These are phyloP conservation scores for Nicotiana attenuata DNA, from an alignment of 257 asterid species.

Conservation along the genomic window DNA sequence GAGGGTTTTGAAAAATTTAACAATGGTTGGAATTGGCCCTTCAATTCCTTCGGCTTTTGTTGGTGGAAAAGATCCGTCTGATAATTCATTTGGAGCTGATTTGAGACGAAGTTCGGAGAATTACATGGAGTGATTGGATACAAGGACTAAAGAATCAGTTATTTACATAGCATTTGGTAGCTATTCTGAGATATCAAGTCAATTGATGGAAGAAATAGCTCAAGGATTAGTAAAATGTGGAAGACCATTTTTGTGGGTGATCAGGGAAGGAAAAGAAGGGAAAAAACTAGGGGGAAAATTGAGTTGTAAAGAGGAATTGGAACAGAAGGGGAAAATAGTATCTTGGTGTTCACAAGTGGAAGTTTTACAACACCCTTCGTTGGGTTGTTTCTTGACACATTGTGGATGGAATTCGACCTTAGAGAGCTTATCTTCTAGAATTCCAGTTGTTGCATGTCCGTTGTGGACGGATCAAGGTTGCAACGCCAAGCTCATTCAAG, in stretches of 20 bases:
- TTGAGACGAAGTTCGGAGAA: neutral
- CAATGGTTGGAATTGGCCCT: slow-evolving; percentile 18
- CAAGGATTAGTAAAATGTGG: slow-evolving; percentile 16
- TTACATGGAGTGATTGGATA: slow-evolving; percentile 14
- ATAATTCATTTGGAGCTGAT: slow-evolving; percentile 10
- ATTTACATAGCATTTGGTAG: slow-evolving; percentile 24
- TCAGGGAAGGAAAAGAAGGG: neutral
- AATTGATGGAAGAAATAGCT: slow-evolving; percentile 19
- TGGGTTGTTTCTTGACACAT: slow-evolving; percentile 29
- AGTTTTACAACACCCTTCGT: slow-evolving; percentile 21
- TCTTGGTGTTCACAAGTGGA: slow-evolving; percentile 29
- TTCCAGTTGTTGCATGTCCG: slow-evolving; percentile 37
- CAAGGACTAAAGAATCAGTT: slow-evolving; percentile 5
- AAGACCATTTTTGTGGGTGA: slow-evolving; percentile 31
- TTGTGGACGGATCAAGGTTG: slow-evolving; percentile 48
- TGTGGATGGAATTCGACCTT: slow-evolving; percentile 54
- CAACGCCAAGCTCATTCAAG: slow-evolving; percentile 50
- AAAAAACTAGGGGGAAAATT: neutral
- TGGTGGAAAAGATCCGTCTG: slow-evolving; percentile 13
- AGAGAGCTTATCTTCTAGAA: slow-evolving; percentile 36
- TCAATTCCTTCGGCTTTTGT: slow-evolving; percentile 16
- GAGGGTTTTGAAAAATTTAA: slow-evolving; percentile 3
- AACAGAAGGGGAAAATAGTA: slow-evolving; percentile 20
- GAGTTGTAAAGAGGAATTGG: slow-evolving; percentile 15
- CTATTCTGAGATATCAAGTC: neutral